Percentiles rank a stretch among this genome's conserved stretches.
phyloP scores from a whole-genome alignment of 2,329 filamentous ascomycete genomes.

The Fusarium scirpi region DNA sequence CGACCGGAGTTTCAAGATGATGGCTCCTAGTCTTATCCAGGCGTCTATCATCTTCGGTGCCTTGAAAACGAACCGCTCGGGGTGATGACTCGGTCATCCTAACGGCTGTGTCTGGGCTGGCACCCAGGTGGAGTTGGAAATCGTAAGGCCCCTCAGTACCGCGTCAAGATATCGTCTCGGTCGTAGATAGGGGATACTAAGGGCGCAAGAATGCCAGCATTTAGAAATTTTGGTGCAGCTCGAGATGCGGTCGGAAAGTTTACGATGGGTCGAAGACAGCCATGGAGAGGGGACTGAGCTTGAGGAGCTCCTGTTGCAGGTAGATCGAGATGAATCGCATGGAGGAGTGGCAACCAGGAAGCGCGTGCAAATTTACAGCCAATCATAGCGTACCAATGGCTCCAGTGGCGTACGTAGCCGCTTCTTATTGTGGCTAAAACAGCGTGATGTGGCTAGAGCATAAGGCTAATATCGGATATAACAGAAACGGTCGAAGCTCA shows the following conservation, averaged over 20 bases:
- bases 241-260: constrained; percentile 29
- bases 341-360: constrained; percentile 41
- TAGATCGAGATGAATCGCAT: constrained; percentile 47
- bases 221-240: constrained; percentile 13
- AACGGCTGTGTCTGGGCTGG: constrained; percentile 30
- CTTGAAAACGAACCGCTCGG: constrained; percentile 68
- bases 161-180: constrained; percentile 26
- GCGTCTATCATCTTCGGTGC: constrained; percentile 59
- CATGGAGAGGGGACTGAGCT: constrained; percentile 43
- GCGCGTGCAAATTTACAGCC: constrained; percentile 40
- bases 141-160: constrained; percentile 39
- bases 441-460: not conserved
- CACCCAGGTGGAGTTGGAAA: constrained; percentile 33
- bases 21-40: constrained; percentile 57
- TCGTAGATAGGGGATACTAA: constrained; percentile 15
- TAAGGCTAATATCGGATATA: not conserved
- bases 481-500: constrained; percentile 1
- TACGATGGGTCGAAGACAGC: constrained; percentile 44
- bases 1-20: constrained; percentile 48
- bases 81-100: constrained; percentile 63
- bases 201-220: constrained; percentile 22
- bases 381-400: constrained; percentile 18
- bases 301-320: constrained; percentile 42
- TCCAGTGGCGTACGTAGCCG: constrained; percentile 28
- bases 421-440: constrained; percentile 22